Evolutionary conservation across 805 yeast genomes (phyloP).

Genomic region (Maudiozyma pseudohumilis): DNA sequence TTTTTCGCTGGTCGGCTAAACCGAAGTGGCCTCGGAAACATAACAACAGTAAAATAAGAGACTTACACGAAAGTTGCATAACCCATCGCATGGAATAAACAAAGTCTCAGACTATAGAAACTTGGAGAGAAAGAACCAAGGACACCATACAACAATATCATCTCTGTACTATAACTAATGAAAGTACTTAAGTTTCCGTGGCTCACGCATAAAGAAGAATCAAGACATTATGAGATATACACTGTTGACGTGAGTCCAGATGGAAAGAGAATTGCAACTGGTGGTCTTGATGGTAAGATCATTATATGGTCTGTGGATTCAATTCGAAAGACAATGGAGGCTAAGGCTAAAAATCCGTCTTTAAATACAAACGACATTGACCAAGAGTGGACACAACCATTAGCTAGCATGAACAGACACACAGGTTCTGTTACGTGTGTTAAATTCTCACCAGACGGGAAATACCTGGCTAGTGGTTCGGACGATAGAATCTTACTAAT

Average conservation of each 20-base stretch:
- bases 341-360: conserved; percentile 4
- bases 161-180: too few relatives aligned
- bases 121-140: too few relatives aligned
- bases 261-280: conserved; percentile 81
- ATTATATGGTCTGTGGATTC: conserved; percentile 74
- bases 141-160: too few relatives aligned
- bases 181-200: conserved; percentile 60
- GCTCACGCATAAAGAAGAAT: conserved; percentile 69
- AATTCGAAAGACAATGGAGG: conserved; percentile 32
- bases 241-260: conserved; percentile 73
- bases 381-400: conserved; percentile 37
- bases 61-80: too few relatives aligned
- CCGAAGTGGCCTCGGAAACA: too few relatives aligned
- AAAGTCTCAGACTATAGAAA: too few relatives aligned
- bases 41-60: too few relatives aligned
- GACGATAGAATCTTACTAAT: conserved; percentile 86
- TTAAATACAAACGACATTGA: conserved; percentile 6
- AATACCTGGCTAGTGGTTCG: conserved; percentile 87
- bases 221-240: conserved; percentile 72
- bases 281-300: conserved; percentile 88
- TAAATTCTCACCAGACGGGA: conserved; percentile 83
- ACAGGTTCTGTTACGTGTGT: conserved; percentile 95
- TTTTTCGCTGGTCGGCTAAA: too few relatives aligned
- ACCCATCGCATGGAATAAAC: too few relatives aligned
- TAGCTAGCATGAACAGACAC: conserved; percentile 89